Evolutionary conservation across 768 basidiomycete genomes (phyloP).

Genomic region (Serpula lacrymans): DNA sequence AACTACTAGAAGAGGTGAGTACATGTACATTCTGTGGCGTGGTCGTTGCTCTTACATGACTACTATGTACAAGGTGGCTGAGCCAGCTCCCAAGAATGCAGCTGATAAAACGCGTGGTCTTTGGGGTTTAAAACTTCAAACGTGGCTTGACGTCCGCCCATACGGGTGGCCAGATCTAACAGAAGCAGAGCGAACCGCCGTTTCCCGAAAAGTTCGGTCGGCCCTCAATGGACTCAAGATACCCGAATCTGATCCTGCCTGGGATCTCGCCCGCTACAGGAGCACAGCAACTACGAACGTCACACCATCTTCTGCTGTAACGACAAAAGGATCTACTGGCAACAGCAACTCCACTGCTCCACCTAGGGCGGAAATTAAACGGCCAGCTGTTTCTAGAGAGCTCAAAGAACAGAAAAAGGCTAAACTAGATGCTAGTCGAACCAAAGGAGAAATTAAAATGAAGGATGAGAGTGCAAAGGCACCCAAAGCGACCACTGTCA

Average conservation of each 20-base stretch:
- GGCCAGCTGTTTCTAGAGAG: constrained; percentile 39
- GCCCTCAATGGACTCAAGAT: constrained; percentile 50
- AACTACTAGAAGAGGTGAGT: constrained; percentile 50
- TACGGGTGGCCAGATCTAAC: constrained; percentile 54
- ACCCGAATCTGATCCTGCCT: constrained; percentile 58
- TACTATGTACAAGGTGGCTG: constrained; percentile 44
- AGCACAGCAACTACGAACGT: constrained; percentile 7
- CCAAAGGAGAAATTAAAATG: constrained; percentile 40
- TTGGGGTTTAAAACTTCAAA: constrained; percentile 53
- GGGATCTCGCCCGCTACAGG: constrained; percentile 50
- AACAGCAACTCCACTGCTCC: constrained; percentile 1
- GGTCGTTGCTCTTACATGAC: background rate
- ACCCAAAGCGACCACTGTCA: constrained; percentile 27
- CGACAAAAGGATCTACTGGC: background rate
- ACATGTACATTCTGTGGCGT: background rate
- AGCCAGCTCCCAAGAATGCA: constrained; percentile 34
- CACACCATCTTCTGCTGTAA: constrained; percentile 6
- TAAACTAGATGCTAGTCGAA: constrained; percentile 19
- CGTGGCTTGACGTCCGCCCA: constrained; percentile 72
- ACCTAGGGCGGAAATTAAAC: constrained; percentile 37
- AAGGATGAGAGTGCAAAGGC: constrained; percentile 43
- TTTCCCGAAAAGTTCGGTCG: constrained; percentile 51
- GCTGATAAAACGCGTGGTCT: constrained; percentile 34
- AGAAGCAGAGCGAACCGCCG: constrained; percentile 42
- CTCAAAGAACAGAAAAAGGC: constrained; percentile 44